phyloP scores from a whole-genome alignment of 352 stramenopile species.

The Phytophthora agathidicida region DNA sequence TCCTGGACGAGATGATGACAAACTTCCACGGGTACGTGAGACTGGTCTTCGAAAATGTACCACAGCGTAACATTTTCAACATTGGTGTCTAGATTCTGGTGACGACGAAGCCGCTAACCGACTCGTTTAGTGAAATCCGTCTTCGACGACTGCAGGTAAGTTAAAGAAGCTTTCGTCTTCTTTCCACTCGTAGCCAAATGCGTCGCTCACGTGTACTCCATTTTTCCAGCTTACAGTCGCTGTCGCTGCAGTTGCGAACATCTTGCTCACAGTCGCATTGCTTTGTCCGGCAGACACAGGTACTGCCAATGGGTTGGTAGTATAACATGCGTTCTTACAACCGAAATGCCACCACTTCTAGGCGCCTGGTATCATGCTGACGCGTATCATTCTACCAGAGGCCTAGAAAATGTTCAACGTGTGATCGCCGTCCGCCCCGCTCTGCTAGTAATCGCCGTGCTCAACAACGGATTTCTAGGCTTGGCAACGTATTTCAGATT shows the following conservation, averaged over 20 bases:
- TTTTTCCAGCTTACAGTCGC: slow-evolving; percentile 6
- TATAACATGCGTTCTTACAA: too few relatives aligned
- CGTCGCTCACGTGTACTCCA: too few relatives aligned
- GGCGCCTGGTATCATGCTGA: slow-evolving; percentile 63
- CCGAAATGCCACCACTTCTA: slow-evolving; percentile 18
- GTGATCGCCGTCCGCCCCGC: slow-evolving; percentile 32
- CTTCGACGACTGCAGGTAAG: slow-evolving; percentile 45
- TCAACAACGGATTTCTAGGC: slow-evolving; percentile 43
- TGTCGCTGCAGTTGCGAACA: slow-evolving; percentile 18
- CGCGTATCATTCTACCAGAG: slow-evolving; percentile 35
- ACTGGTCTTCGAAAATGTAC: too few relatives aligned
- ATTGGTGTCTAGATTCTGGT: slow-evolving; percentile 39
- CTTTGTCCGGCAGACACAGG: slow-evolving; percentile 35
- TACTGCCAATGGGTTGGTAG: slow-evolving; percentile 13
- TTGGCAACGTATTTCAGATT: slow-evolving; percentile 22
- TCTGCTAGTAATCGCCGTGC: slow-evolving; percentile 37
- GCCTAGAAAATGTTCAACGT: slow-evolving; percentile 29
- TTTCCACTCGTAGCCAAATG: too few relatives aligned
- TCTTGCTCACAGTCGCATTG: slow-evolving; percentile 36
- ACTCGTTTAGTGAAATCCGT: slow-evolving; percentile 35
- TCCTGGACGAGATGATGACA: slow-evolving; percentile 17
- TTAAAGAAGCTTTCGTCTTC: too few relatives aligned
- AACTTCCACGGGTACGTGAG: slow-evolving; percentile 23
- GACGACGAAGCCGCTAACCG: slow-evolving; percentile 42
- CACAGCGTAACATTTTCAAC: too few relatives aligned